phyloP scores from a whole-genome alignment of 2,329 filamentous ascomycete genomes.

The Colletotrichum falcatum region DNA sequence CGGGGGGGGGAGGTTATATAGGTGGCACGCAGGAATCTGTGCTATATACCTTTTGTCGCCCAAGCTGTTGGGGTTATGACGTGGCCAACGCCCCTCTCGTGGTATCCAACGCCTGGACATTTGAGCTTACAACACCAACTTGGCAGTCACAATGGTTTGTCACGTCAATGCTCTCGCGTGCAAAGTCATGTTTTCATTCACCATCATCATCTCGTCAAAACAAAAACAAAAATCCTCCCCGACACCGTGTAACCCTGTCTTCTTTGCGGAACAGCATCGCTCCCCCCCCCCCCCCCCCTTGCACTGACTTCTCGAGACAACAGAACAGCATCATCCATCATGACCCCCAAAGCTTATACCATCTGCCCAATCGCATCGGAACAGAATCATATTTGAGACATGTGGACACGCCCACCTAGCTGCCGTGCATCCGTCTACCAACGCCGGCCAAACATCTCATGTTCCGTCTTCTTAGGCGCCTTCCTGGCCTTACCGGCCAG shows the following conservation, averaged over 20 bases:
- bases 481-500: constrained; percentile 43
- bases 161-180: no score
- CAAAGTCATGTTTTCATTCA: not conserved
- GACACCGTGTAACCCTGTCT: not conserved
- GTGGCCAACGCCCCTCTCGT: not conserved
- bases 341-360: not conserved
- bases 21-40: constrained; percentile 15
- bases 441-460: constrained; percentile 38
- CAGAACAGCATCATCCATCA: not conserved
- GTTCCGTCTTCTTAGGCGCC: constrained; percentile 46
- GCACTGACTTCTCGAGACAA: not conserved
- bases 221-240: not conserved
- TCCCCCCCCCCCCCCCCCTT: no score
- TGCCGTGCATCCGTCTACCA: constrained; percentile 4
- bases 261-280: not conserved
- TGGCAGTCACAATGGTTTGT: not conserved
- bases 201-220: not conserved
- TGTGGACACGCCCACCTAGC: not conserved
- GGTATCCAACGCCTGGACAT: no score
- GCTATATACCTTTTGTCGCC: constrained; percentile 1
- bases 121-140: not conserved
- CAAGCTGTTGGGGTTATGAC: not conserved
- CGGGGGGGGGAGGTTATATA: not conserved
- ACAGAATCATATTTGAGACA: not conserved
- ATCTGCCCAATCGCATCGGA: not conserved